Conservation (phyloP, 1,284 basidiomycete genomes). For the Leccinum colubrinum region DNA sequence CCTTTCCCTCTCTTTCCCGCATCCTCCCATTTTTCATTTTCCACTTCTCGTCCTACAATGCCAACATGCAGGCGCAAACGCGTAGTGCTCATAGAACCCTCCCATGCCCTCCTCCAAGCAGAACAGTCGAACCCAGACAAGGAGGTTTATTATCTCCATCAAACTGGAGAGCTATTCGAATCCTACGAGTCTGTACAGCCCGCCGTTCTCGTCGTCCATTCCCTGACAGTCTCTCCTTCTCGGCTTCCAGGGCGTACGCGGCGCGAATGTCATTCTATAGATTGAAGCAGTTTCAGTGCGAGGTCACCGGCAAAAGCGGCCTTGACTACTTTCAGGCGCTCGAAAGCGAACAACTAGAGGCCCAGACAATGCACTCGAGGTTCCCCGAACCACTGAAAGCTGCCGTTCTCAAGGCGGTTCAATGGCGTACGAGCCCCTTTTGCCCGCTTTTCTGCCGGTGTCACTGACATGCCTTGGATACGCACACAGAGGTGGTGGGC, state of each 20-base stretch:
- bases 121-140: conserved; percentile 61
- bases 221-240: conserved; percentile 23
- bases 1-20: conserved; percentile 38
- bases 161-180: conserved; percentile 95
- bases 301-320: conserved; percentile 91
- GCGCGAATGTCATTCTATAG: conserved; percentile 92
- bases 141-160: conserved; percentile 85
- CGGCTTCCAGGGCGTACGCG: conserved; percentile 72
- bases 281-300: conserved; percentile 91
- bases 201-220: conserved; percentile 13
- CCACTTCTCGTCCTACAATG: conserved; percentile 48
- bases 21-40: conserved; percentile 27
- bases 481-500: conserved; percentile 83
- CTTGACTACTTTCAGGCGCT: conserved; percentile 94
- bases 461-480: conserved; percentile 13
- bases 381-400: conserved; percentile 93
- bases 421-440: conserved; percentile 81
- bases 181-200: conserved; percentile 77
- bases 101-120: conserved; percentile 61
- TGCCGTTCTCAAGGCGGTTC: conserved; percentile 87
- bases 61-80: conserved; percentile 90
- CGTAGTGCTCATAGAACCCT: conserved; percentile 82
- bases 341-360: conserved; percentile 88
- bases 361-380: conserved; percentile 81
- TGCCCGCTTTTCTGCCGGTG: conserved; percentile 16